Percentiles rank a stretch among this genome's conserved stretches.
Conservation (phyloP, 1,284 basidiomycete genomes). For the Fomes fomentarius region DNA sequence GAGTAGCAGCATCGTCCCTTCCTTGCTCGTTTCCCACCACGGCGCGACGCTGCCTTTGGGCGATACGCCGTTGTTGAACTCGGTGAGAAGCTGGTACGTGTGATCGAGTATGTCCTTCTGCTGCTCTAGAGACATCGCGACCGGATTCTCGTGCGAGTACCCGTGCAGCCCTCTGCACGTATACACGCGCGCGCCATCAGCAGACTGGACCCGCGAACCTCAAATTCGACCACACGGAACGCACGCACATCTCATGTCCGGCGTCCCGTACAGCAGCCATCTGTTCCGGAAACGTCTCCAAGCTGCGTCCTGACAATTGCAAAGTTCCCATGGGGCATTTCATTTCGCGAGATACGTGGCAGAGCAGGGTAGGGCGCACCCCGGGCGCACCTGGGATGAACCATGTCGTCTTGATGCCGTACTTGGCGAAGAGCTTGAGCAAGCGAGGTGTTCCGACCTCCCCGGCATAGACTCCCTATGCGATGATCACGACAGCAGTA, state of each 20-base stretch:
- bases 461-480: slow-evolving; percentile 70
- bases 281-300: slow-evolving; percentile 71
- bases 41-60: slow-evolving; percentile 74
- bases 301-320: slow-evolving; percentile 53
- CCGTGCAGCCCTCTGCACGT: slow-evolving; percentile 70
- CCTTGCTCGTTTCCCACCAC: slow-evolving; percentile 81
- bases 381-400: slow-evolving; percentile 67
- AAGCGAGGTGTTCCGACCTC: slow-evolving; percentile 73
- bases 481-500: background rate
- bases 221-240: background rate
- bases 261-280: slow-evolving; percentile 68
- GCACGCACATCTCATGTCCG: slow-evolving; percentile 64
- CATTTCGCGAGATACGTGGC: background rate
- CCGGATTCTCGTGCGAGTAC: slow-evolving; percentile 80
- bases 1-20: slow-evolving; percentile 68
- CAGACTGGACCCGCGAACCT: background rate
- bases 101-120: slow-evolving; percentile 75
- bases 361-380: background rate
- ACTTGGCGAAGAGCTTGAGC: slow-evolving; percentile 75
- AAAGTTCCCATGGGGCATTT: no score
- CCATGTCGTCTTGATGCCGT: slow-evolving; percentile 69
- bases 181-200: background rate
- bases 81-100: slow-evolving; percentile 67
- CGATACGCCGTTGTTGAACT: slow-evolving; percentile 69
- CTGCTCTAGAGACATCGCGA: slow-evolving; percentile 63